These are phyloP conservation scores for Citropsis articulata DNA, from an alignment of 345 rosid species.

Conservation along the genomic window DNA sequence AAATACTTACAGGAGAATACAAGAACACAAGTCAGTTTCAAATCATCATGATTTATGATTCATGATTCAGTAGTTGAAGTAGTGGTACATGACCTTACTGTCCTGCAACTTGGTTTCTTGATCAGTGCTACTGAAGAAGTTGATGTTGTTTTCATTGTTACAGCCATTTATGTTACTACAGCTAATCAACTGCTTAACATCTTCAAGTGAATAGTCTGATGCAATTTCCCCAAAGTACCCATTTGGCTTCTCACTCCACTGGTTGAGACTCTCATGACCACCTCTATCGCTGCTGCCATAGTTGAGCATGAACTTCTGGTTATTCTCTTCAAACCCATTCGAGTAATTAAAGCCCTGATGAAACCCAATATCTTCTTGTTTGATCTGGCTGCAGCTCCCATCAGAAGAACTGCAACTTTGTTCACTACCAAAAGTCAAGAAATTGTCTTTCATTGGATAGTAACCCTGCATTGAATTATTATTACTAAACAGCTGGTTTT, in stretches of 20 bases:
- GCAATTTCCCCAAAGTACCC: conserved; percentile 40
- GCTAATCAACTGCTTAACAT: conserved; percentile 64
- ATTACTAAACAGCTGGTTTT: conserved; percentile 19
- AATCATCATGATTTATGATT: background rate
- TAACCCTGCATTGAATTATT: conserved; percentile 23
- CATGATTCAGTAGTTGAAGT: conserved; percentile 39
- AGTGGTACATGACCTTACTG: conserved; percentile 46
- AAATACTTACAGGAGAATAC: conserved; percentile 32
- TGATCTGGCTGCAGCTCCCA: conserved; percentile 53
- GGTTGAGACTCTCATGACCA: conserved; percentile 20
- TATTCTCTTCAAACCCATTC: conserved; percentile 30
- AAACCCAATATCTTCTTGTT: conserved; percentile 51
- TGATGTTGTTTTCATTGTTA: conserved; percentile 18
- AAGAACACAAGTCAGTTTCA: conserved; percentile 28
- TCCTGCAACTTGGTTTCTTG: conserved; percentile 57
- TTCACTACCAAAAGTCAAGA: conserved; percentile 56
- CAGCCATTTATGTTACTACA: conserved; percentile 18
- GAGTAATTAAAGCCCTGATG: conserved; percentile 27
- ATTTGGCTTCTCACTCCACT: conserved; percentile 36
- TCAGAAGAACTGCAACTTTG: conserved; percentile 63
- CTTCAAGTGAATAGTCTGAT: conserved; percentile 42
- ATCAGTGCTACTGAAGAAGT: conserved; percentile 29
- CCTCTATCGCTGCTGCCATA: conserved; percentile 19
- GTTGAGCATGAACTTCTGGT: conserved; percentile 33
- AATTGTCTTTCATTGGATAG: conserved; percentile 41